phyloP scores from a whole-genome alignment of 1,284 basidiomycete species.

The Ganoderma meredithae region DNA sequence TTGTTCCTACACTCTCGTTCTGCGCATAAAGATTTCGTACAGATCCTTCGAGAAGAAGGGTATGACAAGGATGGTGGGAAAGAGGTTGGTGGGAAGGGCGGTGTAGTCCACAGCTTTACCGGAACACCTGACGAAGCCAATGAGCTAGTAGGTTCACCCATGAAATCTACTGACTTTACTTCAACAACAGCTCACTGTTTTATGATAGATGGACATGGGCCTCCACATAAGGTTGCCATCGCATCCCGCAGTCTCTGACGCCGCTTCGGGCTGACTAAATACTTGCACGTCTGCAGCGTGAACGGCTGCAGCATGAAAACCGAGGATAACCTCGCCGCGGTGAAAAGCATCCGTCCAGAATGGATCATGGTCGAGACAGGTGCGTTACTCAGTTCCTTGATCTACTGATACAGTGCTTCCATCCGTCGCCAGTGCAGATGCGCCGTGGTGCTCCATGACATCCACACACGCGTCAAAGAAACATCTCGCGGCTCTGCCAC shows the following conservation, averaged over 20 bases:
- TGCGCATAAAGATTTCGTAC: slow-evolving; percentile 77
- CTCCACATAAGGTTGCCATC: slow-evolving; percentile 65
- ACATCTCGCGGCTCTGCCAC: slow-evolving; percentile 62
- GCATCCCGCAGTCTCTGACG: neutral
- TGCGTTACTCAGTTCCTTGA: slow-evolving; percentile 38
- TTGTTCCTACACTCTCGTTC: slow-evolving; percentile 88
- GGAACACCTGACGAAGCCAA: slow-evolving; percentile 72
- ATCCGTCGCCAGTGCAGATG: slow-evolving; percentile 56
- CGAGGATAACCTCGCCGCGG: slow-evolving; percentile 69
- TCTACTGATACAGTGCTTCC: neutral
- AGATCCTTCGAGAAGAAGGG: slow-evolving; percentile 71
- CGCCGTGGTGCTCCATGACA: slow-evolving; percentile 87
- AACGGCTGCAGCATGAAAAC: slow-evolving; percentile 92
- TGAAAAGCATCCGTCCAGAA: slow-evolving; percentile 68
- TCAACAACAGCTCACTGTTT: slow-evolving; percentile 17
- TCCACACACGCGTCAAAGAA: slow-evolving; percentile 76
- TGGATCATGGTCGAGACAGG: slow-evolving; percentile 85
- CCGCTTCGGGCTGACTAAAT: neutral
- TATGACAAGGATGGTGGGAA: slow-evolving; percentile 66
- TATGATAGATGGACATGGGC: slow-evolving; percentile 70
- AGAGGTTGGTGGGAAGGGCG: slow-evolving; percentile 64
- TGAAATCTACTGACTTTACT: no score
- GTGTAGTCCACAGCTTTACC: slow-evolving; percentile 90
- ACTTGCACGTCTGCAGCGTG: slow-evolving; percentile 48
- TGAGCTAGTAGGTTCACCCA: slow-evolving; percentile 64